Evolutionary conservation across 805 yeast species (phyloP).

Genomic region (Candida sakaeoensis): DNA sequence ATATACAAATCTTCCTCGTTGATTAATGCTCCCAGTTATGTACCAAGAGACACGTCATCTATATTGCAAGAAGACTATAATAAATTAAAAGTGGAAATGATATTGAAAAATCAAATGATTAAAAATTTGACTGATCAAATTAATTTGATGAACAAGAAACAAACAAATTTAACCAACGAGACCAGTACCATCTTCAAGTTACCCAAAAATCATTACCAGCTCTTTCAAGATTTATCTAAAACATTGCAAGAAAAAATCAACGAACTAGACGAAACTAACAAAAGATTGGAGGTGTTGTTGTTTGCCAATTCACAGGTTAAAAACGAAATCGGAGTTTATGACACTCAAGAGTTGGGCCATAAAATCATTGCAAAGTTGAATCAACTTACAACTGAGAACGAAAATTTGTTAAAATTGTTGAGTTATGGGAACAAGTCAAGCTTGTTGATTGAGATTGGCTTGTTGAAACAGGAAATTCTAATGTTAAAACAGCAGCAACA

Average conservation of each 20-base stretch:
- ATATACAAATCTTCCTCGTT: conserved; percentile 9
- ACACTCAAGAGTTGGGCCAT: conserved; percentile 72
- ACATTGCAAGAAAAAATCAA: conserved; percentile 42
- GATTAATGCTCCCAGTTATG: conserved; percentile 31
- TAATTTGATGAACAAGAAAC: conserved; percentile 15
- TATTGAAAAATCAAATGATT: conserved; percentile 49
- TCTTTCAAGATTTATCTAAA: conserved; percentile 47
- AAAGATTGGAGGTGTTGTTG: conserved; percentile 58
- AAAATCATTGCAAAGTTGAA: conserved; percentile 62
- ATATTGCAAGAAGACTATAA: conserved; percentile 23
- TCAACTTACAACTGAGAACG: conserved; percentile 63
- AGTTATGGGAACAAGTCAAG: conserved; percentile 77
- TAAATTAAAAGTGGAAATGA: conserved; percentile 46
- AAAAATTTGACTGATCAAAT: conserved; percentile 34
- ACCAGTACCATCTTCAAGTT: conserved; percentile 20
- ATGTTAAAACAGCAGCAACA: conserved; percentile 5
- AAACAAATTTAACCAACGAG: conserved; percentile 2
- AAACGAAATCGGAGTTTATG: conserved; percentile 35
- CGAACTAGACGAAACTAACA: conserved; percentile 60
- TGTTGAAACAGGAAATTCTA: conserved; percentile 35
- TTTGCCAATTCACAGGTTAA: conserved; percentile 29
- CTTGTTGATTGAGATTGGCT: conserved; percentile 61
- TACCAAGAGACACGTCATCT: conserved; percentile 9
- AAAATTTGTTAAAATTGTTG: conserved; percentile 62
- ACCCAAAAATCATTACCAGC: conserved; percentile 42